Evolutionary conservation across 768 basidiomycete species (phyloP).

Genomic region (Amanita pseudoporphyria): DNA sequence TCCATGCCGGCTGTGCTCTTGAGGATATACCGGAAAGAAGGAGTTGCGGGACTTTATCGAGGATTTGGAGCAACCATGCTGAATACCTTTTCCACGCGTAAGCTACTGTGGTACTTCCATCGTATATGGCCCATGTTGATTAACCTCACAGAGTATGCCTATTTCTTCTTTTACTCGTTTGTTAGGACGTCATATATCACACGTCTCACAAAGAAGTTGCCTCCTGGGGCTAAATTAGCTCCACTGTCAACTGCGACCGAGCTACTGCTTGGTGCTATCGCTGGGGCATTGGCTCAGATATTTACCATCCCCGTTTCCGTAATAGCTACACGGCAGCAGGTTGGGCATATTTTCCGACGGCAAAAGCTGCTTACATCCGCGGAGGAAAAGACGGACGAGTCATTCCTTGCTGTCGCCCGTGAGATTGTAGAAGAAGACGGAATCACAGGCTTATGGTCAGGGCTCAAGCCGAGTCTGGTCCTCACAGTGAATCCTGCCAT

Average conservation of each 20-base stretch:
- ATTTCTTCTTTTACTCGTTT: slow-evolving; percentile 98
- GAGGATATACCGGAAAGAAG: slow-evolving; percentile 72
- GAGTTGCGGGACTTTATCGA: slow-evolving; percentile 73
- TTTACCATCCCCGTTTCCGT: slow-evolving; percentile 98
- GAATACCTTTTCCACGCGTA: slow-evolving; percentile 96
- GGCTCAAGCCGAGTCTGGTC: slow-evolving; percentile 87
- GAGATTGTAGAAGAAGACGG: slow-evolving; percentile 91
- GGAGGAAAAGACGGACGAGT: slow-evolving; percentile 41
- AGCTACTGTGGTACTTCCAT: slow-evolving; percentile 21
- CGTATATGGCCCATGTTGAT: slow-evolving; percentile 6
- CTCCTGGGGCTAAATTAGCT: slow-evolving; percentile 50
- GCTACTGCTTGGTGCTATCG: slow-evolving; percentile 80
- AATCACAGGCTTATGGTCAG: slow-evolving; percentile 83
- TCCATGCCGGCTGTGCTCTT: slow-evolving; percentile 59
- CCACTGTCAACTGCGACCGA: slow-evolving; percentile 71
- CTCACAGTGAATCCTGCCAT: slow-evolving; percentile 96
- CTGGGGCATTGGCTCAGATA: slow-evolving; percentile 91
- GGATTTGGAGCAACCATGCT: slow-evolving; percentile 97
- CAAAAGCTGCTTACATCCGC: slow-evolving; percentile 6
- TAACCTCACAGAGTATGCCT: slow-evolving; percentile 75
- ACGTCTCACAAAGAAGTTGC: slow-evolving; percentile 49
- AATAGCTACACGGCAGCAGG: slow-evolving; percentile 95
- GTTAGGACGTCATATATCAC: slow-evolving; percentile 78
- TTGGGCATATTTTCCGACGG: slow-evolving; percentile 35
- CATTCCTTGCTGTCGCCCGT: slow-evolving; percentile 68